Conservation (phyloP, 2,329 filamentous ascomycete species). For the Fusarium luffae region DNA sequence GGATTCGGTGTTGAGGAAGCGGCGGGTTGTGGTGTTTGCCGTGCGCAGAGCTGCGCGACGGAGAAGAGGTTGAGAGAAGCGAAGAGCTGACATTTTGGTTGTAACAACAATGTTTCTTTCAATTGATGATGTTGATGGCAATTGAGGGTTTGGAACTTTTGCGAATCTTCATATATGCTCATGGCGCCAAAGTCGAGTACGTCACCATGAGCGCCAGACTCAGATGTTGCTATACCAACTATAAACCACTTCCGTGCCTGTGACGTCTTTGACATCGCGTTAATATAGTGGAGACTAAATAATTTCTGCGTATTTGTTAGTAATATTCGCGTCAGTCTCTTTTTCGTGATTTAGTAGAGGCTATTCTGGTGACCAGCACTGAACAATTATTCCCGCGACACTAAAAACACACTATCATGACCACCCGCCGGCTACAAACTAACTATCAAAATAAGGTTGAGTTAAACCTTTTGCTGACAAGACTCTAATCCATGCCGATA, state of each 20-base stretch:
- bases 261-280: slow-evolving; percentile 13
- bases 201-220: slow-evolving; percentile 25
- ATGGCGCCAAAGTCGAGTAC: slow-evolving; percentile 8
- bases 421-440: neutral
- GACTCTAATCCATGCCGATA: neutral
- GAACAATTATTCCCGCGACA: neutral
- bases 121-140: neutral
- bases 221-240: slow-evolving; percentile 15
- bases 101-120: neutral
- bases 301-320: neutral
- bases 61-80: slow-evolving; percentile 5
- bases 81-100: slow-evolving; percentile 15
- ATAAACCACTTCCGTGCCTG: neutral
- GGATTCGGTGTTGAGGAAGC: slow-evolving; percentile 11
- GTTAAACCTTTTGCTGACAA: neutral
- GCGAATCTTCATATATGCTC: neutral
- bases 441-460: neutral
- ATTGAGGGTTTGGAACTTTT: neutral
- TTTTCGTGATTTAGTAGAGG: neutral
- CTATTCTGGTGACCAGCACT: neutral
- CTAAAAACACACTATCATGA: neutral
- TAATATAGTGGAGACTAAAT: neutral
- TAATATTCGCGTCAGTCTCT: neutral
- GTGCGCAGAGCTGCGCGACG: neutral
- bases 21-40: neutral